Base-by-base conservation (phyloP, 2,329 filamentous ascomycete genomes). In the Fusarium subtropicale region DNA sequence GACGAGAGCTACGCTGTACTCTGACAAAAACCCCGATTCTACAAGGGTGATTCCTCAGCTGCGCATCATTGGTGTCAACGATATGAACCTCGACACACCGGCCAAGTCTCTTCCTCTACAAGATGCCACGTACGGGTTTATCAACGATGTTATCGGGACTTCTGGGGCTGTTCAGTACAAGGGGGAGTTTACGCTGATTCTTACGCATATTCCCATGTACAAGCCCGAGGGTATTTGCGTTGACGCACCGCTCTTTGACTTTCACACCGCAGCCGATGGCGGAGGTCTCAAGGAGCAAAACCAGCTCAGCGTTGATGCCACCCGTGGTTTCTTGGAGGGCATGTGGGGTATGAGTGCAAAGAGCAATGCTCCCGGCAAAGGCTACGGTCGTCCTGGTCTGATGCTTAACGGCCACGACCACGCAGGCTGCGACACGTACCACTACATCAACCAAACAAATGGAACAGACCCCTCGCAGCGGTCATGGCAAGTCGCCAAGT, bases 381-480 rank as follows among this genome's bases (percentile, higher is more conserved):
- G 93, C 1, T 81, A 81, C 53, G 93, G 93, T 2, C 85, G 93
- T 18, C 86, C 84, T 11, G 94, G 95, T 1, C 81, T 98, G 8
- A 89, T 99, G 28, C 81, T 99, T 39, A 97, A 94, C 50, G 96
- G 96, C 0, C 96, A 99, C 77, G 96, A 99, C 76, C 96, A 99
- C 78, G 92, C 92, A 71, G 96, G 96, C 9, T 99, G 96, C 77
- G 94, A 98, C 79, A 91, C 91, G 10, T 91, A 91, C 75, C 96
- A 99, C 81, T 95, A 87, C 74, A 85, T 93, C 76, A 90, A 92
- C 78, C 89, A 91, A 75, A 85, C 84, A 18, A 77, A 82, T 48
- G 81, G 80, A 46, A 79, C 79, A 5, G 69, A 72, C 3, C 64
- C 75, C 1, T 76, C 76, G 2, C 81, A 85, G 15, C 80, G 84